Base-by-base conservation (phyloP, 805 yeast species). In the Hyphopichia homilentoma region DNA sequence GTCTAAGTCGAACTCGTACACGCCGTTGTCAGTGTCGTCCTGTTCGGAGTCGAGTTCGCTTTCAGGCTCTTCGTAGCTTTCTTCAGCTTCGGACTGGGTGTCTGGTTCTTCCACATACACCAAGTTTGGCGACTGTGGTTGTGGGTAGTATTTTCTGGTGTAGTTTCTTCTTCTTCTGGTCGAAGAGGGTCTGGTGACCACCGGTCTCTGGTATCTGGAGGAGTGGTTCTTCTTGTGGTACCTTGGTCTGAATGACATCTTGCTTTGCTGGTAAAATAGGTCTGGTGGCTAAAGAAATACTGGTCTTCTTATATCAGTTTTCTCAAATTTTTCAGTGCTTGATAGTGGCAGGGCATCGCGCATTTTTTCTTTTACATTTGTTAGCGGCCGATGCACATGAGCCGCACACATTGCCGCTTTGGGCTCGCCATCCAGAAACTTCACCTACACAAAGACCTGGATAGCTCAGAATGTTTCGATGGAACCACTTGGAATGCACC, bases 71-170 rank as follows among this genome's bases (percentile, higher is more conserved):
- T 13, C 27, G 7, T 33, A 39, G 4, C 30, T 33, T 9, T 21
- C 23, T 18, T 31, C 25, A n/a, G 29, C 18, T 23, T 24, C 27
- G 6, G 27, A 19, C 13, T 22, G 67, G 31, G 62, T 55, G 28
- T 55, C 61, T 19, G 73, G 71, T 44, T 66, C 73, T 51, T 66
- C 73, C 21, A 66, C 65, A 36, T 48, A 65, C n/a, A 61, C 69
- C 25, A 45, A 48, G 21, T 52, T 46, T 11, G 53, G 50, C 7
- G 59, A 44, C 7, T 65, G 68, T n/a, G n/a, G n/a, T 40, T 61
- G 66, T 25, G 50, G 48, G 34, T 60, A 57, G 39, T 47, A 55
- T 41, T 61, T 57, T 19, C 49, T 53, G 42, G 65, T 50, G 45
- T 60, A 61, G 24, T 46, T 48, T 33, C 47, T 46, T 28, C 42